phyloP scores from a whole-genome alignment of 2,329 filamentous ascomycete genomes.

The Ambrosiella beaveri region DNA sequence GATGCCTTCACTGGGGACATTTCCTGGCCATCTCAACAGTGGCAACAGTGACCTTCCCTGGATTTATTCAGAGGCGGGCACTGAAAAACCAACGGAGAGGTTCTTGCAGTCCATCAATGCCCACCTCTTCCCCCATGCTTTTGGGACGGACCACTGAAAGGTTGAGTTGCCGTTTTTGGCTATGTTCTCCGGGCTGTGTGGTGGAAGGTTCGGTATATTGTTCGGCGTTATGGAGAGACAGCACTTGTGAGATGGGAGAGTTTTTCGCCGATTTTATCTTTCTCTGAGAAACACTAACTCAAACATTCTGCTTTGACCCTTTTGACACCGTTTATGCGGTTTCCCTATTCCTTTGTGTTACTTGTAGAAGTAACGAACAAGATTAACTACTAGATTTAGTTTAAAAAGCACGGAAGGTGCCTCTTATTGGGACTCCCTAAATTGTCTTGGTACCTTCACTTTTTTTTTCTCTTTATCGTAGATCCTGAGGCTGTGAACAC shows the following conservation, averaged over 20 bases:
- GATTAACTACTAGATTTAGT: neutral
- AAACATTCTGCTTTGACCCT: neutral
- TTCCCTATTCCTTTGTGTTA: neutral
- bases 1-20: too few species aligned
- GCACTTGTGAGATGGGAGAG: too few species aligned
- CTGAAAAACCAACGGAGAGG: too few species aligned
- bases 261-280: too few species aligned
- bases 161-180: constrained; percentile 2
- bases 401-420: neutral
- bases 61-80: too few species aligned
- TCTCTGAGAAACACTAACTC: too few species aligned
- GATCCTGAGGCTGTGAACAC: neutral
- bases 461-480: neutral
- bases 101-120: neutral
- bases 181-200: constrained; percentile 1
- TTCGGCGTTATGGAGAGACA: neutral
- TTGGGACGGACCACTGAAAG: neutral
- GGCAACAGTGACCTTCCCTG: too few species aligned
- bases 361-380: neutral
- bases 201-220: neutral
- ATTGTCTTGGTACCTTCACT: neutral
- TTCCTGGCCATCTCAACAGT: too few species aligned
- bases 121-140: neutral
- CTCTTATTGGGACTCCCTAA: neutral
- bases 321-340: neutral